phyloP scores from a whole-genome alignment of 2,329 filamentous ascomycete species.

The Myriosclerotinia curreyana region DNA sequence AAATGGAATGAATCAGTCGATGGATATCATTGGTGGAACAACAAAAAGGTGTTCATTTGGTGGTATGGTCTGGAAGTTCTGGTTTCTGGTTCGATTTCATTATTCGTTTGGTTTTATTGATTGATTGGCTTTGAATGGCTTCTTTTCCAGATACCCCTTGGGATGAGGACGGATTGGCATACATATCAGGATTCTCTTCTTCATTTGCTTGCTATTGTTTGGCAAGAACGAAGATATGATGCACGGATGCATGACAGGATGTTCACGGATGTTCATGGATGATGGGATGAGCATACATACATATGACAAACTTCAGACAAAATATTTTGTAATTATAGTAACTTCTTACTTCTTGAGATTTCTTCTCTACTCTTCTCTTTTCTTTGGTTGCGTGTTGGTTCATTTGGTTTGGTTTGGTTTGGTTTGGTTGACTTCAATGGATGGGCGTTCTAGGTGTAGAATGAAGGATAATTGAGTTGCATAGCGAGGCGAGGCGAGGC shows the following conservation, averaged over 20 bases:
- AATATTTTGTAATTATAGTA: slow-evolving; percentile 12
- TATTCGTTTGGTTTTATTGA: slow-evolving; percentile 18
- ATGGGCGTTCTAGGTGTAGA: neutral
- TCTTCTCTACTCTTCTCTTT: no score
- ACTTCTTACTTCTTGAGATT: neutral
- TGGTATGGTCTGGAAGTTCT: slow-evolving; percentile 10
- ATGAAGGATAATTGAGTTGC: neutral
- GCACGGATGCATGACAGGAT: neutral
- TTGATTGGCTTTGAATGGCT: slow-evolving; percentile 17
- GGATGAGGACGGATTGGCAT: slow-evolving; percentile 20
- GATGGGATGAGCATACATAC: slow-evolving; percentile 8
- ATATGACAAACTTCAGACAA: neutral
- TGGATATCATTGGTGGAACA: slow-evolving; percentile 4
- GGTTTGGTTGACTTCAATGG: neutral
- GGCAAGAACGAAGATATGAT: neutral
- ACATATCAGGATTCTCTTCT: slow-evolving; percentile 6
- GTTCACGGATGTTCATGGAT: slow-evolving; percentile 6
- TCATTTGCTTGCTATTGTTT: neutral
- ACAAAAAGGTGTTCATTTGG: neutral
- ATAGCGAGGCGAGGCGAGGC: neutral
- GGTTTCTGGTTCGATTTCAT: slow-evolving; percentile 8
- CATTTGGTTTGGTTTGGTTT: neutral
- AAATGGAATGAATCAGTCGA: neutral
- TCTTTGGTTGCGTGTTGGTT: neutral
- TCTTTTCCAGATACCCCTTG: slow-evolving; percentile 22